Evolutionary conservation across 2,329 filamentous ascomycete species (phyloP).

Genomic region (Aureobasidium leucospermi): DNA sequence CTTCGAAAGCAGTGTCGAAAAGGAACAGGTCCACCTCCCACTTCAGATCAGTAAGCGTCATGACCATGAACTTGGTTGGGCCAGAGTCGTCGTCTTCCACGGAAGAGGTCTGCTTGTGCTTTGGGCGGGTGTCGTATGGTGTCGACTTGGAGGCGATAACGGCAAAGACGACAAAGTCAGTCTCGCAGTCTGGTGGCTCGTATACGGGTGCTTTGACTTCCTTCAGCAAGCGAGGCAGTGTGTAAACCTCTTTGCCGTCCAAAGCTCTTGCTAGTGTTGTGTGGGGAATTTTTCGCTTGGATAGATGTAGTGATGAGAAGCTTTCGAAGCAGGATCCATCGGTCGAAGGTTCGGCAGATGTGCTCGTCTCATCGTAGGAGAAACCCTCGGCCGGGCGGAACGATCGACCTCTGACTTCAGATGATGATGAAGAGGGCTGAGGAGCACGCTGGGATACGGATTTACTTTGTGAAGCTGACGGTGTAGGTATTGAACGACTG

Average conservation of each 20-base stretch:
- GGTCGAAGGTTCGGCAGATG: constrained; percentile 17
- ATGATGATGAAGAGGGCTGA: neutral
- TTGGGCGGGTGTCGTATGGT: constrained; percentile 55
- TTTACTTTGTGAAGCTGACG: neutral
- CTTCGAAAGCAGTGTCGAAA: constrained; percentile 82
- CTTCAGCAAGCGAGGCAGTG: constrained; percentile 72
- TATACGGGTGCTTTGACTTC: constrained; percentile 77
- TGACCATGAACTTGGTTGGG: constrained; percentile 76
- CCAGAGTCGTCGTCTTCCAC: constrained; percentile 42
- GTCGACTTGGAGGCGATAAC: constrained; percentile 84
- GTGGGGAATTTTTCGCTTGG: constrained; percentile 76
- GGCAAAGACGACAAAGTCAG: constrained; percentile 83
- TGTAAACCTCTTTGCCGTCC: constrained; percentile 66
- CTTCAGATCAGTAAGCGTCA: constrained; percentile 79
- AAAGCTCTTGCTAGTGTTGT: constrained; percentile 71
- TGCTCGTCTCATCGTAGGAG: neutral
- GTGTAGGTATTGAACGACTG: neutral
- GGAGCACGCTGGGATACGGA: neutral
- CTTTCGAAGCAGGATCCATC: constrained; percentile 62
- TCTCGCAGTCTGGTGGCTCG: constrained; percentile 70
- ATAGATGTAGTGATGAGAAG: constrained; percentile 78
- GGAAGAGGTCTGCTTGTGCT: constrained; percentile 34
- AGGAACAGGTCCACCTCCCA: constrained; percentile 89
- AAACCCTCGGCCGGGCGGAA: neutral
- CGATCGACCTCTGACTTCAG: neutral